Base-by-base conservation (phyloP, 2,329 filamentous ascomycete species). In the Cordyceps cicadae region DNA sequence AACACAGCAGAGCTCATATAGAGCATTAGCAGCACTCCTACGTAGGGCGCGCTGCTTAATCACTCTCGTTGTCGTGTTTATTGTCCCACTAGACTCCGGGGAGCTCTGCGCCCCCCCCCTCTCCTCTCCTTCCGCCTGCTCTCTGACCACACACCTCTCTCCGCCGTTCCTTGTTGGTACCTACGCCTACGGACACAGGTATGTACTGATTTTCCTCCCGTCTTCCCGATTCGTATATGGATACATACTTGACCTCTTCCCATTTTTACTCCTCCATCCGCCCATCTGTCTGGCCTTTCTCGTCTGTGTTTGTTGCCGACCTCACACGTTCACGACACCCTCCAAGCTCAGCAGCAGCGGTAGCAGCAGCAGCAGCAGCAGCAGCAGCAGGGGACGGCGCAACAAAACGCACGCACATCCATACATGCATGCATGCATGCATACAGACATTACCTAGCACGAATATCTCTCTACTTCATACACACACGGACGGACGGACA, bases 221-320 rank as follows among this genome's bases (percentile, higher is more conserved):
- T 45, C 32, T 37, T 45, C 29, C 32, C 11, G 7, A 48, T 48
- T 21, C 43, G 43, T 46, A 43, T 46, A 43, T 3, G 15, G 5
- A 43, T 50, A 26, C 24, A 50, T 9, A 29, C 46, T 17, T 37
- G 17, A 26, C 37, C 26, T 29, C 21, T 43, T 37, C 43, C 11
- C 45, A 49, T 41, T 50, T 21, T 58, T 51, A 4, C 24, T 24
- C 24, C 19, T 24, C 24, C 24, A 24, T 24, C 24, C 24, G 24
- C 46, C 46, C 21, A 3, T 26, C 45, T 7, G 2, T 15, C 21
- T 12, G 12, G 21, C 45, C 45, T 26, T 12, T 41, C 24, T 24
- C 24, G 24, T 43, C 46, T 21, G 55, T 51, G 55, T 59, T 51
- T 59, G 56, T 52, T 49, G 37, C 48, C 55, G 39, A 14, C 56